Percentiles rank a stretch among this genome's conserved stretches.
phyloP scores from a whole-genome alignment of 2,329 filamentous ascomycete genomes.

The Phaeosphaeria sp. region DNA sequence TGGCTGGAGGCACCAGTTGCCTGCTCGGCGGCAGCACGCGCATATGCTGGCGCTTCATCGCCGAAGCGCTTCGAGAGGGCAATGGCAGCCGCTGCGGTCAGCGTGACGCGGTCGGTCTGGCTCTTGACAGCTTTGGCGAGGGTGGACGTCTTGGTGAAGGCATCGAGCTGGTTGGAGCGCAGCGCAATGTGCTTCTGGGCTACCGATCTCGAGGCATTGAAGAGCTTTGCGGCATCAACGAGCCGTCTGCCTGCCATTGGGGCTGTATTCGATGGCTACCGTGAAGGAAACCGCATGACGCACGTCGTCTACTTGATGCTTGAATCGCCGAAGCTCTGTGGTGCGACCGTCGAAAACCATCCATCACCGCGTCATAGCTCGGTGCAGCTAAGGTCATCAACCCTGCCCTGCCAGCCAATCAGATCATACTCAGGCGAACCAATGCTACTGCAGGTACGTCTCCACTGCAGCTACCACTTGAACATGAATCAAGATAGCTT shows the following conservation, averaged over 20 bases:
- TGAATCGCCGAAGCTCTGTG: conserved; percentile 6
- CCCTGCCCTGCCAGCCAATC: conserved; percentile 6
- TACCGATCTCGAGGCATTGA: conserved; percentile 56
- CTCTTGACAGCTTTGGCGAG: conserved; percentile 67
- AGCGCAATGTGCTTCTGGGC: conserved; percentile 64
- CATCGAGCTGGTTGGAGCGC: conserved; percentile 66
- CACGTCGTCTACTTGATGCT: conserved; percentile 5
- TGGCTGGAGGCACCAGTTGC: conserved; percentile 18
- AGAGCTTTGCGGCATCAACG: conserved; percentile 58
- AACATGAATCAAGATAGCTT: background rate
- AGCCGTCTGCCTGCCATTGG: conserved; percentile 60
- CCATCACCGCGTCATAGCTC: conserved; percentile 39
- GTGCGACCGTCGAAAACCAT: conserved; percentile 21
- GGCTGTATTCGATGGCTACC: conserved; percentile 21
- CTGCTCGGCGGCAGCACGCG: conserved; percentile 29
- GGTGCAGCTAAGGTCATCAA: conserved; percentile 24
- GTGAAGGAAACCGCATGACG: conserved; percentile 19
- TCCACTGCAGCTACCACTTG: background rate
- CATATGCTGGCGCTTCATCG: conserved; percentile 53
- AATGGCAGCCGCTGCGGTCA: conserved; percentile 67
- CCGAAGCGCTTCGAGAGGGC: conserved; percentile 65
- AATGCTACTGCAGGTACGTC: conserved; percentile 9
- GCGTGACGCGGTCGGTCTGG: conserved; percentile 67
- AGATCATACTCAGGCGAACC: background rate
- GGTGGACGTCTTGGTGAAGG: conserved; percentile 69